Base-by-base conservation (phyloP, 2,329 filamentous ascomycete genomes). In the Epichloe baconii region DNA sequence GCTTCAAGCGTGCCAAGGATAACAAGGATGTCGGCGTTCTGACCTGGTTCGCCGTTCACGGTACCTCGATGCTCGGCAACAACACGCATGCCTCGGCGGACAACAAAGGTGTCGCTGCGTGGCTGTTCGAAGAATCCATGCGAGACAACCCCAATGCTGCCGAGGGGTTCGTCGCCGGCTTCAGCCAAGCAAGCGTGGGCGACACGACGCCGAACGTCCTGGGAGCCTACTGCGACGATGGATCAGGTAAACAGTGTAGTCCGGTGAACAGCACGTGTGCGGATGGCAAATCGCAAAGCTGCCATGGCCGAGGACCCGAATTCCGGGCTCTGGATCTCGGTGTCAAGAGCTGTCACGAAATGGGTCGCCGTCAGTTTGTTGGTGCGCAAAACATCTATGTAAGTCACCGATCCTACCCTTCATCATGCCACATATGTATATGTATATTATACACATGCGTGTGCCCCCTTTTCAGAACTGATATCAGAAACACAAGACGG, bases 41-140 rank as follows among this genome's bases (percentile, higher is more conserved):
- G 52, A 93, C 88, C 15, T 97, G 90, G 87, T 95, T 91, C 64
- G 81, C 91, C 3, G 86, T 90, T 0, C 91, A 97, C 64, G 90
- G 90, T 45, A 97, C 91, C 0, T 95, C 88, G 0, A 79, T 96
- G 67, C 80, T 90, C 23, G 85, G 86, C 50, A 96, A 96, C 69
- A 95, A 95, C 68, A 96, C 89, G 0, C 75, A 95, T 14, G 80
- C 93, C 48, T 83, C 89, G 3, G 91, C 88, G n/a, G 91, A 97
- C 66, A 97, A 97, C 71, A 97, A 97, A 69, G 91, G 91, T 12
- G 88, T 95, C 6, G 90, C 91, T 2, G 86, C 90, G 0, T 85
- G 85, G 62, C 71, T 95, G 12, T 83, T 96, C 49, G 91, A 97
- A 64, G 78, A 85, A 57, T 82, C 78, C 48, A 74, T 85, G 47